A percentile compares a stretch with the other conserved stretches of the same genome.
phyloP scores from a whole-genome alignment of 495 filamentous ascomycete genomes.

The Echria macrotheca region DNA sequence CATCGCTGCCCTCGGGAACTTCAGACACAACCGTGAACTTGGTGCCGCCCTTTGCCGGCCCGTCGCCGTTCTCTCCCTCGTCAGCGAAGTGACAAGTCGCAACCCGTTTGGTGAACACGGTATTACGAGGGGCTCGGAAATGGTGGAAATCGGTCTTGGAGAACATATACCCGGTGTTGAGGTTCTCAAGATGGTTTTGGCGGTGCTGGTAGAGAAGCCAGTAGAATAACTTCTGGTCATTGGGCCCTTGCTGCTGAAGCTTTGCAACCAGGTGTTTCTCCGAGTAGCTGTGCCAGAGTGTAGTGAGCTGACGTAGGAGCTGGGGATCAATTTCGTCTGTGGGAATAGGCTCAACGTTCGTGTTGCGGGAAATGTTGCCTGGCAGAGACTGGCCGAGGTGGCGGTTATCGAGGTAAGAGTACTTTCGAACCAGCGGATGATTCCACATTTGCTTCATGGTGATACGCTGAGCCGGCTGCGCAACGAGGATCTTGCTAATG shows the following conservation, averaged over 20 bases:
- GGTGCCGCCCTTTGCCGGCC: conserved; percentile 56
- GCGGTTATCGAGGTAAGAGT: conserved; percentile 60
- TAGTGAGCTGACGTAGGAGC: conserved; percentile 74
- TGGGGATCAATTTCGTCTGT: conserved; percentile 65
- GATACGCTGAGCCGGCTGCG: conserved; percentile 70
- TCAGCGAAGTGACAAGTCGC: conserved; percentile 48
- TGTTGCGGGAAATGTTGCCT: conserved; percentile 19
- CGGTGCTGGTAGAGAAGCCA: conserved; percentile 72
- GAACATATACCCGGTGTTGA: conserved; percentile 64
- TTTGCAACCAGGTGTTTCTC: conserved; percentile 64
- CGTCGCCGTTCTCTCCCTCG: conserved; percentile 35
- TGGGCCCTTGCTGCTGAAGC: conserved; percentile 62
- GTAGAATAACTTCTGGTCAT: conserved; percentile 90
- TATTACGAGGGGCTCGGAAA: conserved; percentile 43
- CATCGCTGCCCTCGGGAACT: conserved; percentile 30
- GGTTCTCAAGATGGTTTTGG: conserved; percentile 79
- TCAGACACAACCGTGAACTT: conserved; percentile 68
- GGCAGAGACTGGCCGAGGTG: conserved; percentile 25
- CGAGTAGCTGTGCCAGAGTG: conserved; percentile 77
- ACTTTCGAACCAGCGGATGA: conserved; percentile 76
- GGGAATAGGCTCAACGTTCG: conserved; percentile 29
- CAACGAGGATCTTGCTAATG: conserved; percentile 66
- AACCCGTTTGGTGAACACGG: conserved; percentile 41
- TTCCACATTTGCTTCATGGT: conserved; percentile 72
- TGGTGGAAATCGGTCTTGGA: conserved; percentile 88